Base-by-base conservation (phyloP, 768 basidiomycete species). In the Collybia sordida region DNA sequence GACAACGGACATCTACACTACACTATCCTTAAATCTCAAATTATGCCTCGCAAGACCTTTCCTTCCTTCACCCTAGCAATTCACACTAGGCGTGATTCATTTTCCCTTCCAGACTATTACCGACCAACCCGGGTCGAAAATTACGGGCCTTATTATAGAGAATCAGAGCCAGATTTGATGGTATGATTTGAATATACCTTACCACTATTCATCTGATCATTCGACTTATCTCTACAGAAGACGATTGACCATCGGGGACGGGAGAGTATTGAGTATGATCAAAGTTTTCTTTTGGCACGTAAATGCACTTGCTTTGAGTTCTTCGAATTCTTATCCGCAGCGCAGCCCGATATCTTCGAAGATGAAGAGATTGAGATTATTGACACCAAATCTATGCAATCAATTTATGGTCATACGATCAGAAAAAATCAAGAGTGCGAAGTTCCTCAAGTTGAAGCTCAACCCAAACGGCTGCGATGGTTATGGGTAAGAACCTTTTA, bases 21-120 rank as follows among this genome's bases (percentile, higher is more conserved):
- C 43, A 44, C 28, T 44, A n/a, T 18, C 34, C n/a, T 22, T 22
- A 36, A 31, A 34, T 31, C 18, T 19, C 21, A 19, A 44, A 44
- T 11, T 17, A 44, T 44, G 43, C 28, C 27, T 19, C 9, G 11
- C 1, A 27, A 21, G 19, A 34, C 28, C 34, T 27, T 27, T 34
- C 45, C 34, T n/a, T 40, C 46, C n/a, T 37, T 38, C 21, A 15
- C 35, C 11, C 17, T 36, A 11, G 28, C 37, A 1, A 21, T 36
- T 6, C 40, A 37, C n/a, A 27, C 38, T 2, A 18, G 11, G 25
- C 24, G 37, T 24, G 47, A 48, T 19, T 48, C 47, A 3, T 40
- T 42, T 25, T n/a, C 24, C 15, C 47, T 48, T 18, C 47, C 38
- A 3, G 47, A 48, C 25, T 41, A 48, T n/a, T 48, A 48, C 31